Conservation (phyloP, 176 grass and related monocot species). For the Aegilops speltoides region DNA sequence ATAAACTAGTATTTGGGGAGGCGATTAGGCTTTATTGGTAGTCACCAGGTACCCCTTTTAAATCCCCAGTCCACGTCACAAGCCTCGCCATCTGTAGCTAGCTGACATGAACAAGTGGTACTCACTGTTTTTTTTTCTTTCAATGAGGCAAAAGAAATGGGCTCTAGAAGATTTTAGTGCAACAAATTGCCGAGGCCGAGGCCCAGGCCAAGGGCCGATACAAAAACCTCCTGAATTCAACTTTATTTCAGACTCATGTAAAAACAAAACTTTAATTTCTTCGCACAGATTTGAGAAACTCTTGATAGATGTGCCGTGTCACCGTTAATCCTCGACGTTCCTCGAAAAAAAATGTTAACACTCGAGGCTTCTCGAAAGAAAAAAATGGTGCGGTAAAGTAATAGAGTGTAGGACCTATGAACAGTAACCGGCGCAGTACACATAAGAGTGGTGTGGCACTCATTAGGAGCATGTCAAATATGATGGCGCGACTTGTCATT, state of each 20-base stretch:
- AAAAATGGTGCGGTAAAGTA: not conserved
- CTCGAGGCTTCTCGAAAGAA: not conserved
- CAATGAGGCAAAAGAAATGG: not conserved
- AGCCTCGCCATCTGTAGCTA: not conserved
- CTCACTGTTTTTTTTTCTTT: not conserved
- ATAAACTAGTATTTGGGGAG: not conserved
- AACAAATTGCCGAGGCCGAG: not conserved
- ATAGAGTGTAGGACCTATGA: too few species aligned
- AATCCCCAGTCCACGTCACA: not conserved
- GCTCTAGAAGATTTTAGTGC: not conserved
- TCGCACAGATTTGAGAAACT: too few species aligned
- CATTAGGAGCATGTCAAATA: not conserved
- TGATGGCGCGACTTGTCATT: not conserved
- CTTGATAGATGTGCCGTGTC: too few species aligned
- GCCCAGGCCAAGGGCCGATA: too few species aligned
- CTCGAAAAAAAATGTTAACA: too few species aligned
- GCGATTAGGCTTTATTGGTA: not conserved
- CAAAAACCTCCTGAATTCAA: not conserved
- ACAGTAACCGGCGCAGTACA: not conserved
- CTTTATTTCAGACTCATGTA: not conserved
- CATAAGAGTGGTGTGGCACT: not conserved
- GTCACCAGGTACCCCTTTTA: not conserved
- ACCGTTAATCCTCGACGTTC: too few species aligned
- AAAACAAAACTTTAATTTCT: not conserved
- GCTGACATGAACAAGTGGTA: not conserved